Base-by-base conservation (phyloP, 2,329 filamentous ascomycete species). In the Fusarium bactridioides region DNA sequence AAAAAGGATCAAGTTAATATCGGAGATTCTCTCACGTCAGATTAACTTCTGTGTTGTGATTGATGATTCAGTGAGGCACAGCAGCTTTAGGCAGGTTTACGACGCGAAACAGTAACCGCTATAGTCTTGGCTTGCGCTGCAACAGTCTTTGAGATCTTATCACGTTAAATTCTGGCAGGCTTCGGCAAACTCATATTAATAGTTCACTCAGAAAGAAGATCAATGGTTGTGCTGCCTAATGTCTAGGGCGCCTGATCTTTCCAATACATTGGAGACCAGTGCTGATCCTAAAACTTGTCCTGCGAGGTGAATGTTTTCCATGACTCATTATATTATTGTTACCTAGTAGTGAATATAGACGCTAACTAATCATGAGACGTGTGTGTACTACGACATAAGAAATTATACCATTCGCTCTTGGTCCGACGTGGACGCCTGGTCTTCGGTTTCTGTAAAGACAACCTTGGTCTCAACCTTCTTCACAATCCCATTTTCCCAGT, bases 401-500 rank as follows among this genome's bases (percentile, higher is more conserved):
- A 23, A 23, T 5, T 54, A 54, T 54, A 54, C 35, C 33, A 54
- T 38, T 12, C 18, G 27, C 19, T 35, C 29, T 23, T 43, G 53
- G 16, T 56, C 53, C 1, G 54, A 57, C 1, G 19, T 50, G 13
- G 51, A 53, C 41, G 63, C 23, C 4, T 16, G n/a, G n/a, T 25
- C n/a, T 19, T 33, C 41, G 12, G 38, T 45, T 3, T 59, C 50
- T 12, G 54, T 33, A 33, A 51, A 73, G 11, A 70, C 61, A 8
- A 73, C 23, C n/a, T 55, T n/a, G 1, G 70, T 73, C 18, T 73
- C 69, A 8, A 67, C 66, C 31, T 67, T 48, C 38, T 73, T 73
- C 5, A 58, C 25, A 16, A 73, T 73, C 0, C 67, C 66, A 51
- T 55, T 62, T 31, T 67, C 60, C 62, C 70, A 72, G 19, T 61